Evolutionary conservation across 805 yeast genomes (phyloP).

Genomic region (Candida silvatica): DNA sequence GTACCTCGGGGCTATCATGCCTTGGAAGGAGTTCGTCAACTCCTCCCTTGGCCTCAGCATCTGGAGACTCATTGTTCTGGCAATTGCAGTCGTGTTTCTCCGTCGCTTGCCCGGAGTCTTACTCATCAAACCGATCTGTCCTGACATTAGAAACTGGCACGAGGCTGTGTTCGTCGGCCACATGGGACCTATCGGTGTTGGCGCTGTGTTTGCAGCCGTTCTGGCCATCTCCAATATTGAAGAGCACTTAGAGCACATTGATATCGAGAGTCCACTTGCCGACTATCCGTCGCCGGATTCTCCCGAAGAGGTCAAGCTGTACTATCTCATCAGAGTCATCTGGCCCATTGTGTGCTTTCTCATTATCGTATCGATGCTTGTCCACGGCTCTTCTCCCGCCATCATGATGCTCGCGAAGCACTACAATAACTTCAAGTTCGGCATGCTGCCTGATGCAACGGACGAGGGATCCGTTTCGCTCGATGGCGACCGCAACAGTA

Average conservation of each 20-base stretch:
- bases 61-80: constrained; percentile 43
- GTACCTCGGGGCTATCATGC: constrained; percentile 60
- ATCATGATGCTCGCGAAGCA: constrained; percentile 48
- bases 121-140: constrained; percentile 44
- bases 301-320: constrained; percentile 7
- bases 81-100: constrained; percentile 40
- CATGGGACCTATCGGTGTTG: constrained; percentile 63
- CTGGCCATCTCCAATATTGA: constrained; percentile 22
- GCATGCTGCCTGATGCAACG: not conserved
- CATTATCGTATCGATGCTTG: constrained; percentile 41
- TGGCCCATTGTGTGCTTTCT: constrained; percentile 46
- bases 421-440: not conserved
- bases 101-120: constrained; percentile 49
- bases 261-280: constrained; percentile 15
- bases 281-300: constrained; percentile 13
- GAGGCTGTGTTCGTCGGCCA: constrained; percentile 65
- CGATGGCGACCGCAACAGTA: not conserved
- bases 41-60: constrained; percentile 32
- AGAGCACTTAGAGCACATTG: constrained; percentile 14
- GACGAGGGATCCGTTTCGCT: not conserved
- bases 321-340: constrained; percentile 21
- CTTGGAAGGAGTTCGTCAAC: constrained; percentile 54
- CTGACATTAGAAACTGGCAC: constrained; percentile 50
- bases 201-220: constrained; percentile 24
- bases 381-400: constrained; percentile 51